Base-by-base conservation (phyloP, 78 protist genomes). In the Monocercomonoides exilis region DNA sequence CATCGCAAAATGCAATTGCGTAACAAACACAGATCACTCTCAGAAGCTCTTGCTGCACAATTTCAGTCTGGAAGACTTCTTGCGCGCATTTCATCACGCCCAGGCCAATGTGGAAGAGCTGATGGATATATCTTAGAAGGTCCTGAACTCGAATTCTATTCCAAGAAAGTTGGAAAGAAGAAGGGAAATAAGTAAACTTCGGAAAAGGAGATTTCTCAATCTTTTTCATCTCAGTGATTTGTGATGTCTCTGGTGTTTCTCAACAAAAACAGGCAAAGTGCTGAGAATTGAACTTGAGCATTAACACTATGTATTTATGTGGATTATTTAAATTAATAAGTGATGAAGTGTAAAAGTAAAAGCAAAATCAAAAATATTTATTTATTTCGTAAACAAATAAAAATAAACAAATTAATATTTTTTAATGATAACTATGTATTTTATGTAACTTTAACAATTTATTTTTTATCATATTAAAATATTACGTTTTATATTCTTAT, bases 71-170 rank as follows among this genome's bases (percentile, higher is more conserved):
- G 99, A 44, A 96, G 97, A 38, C 90, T 98, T 79, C 89, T 89
- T 91, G 99, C 98, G 46, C 0, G 87, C 87, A 91, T 97, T 94
- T 82, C 99, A 6, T 86, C 93, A 3, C 87, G 93, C 36, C 98
- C 98, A 36, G 98, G 98, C 54, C 99, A 97, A 93, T 84, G 91
- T 81, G 99, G 99, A 44, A 95, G 97, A 64, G 86, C 92, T 88
- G 99, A 97, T 90, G 99, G 99, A 77, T 95, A 95, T 96, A 85
- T 98, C 91, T 97, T 98, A 41, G 99, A 98, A 90, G 99, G 99
- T 63, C 92, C 94, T 46, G 99, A 98, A 93, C 94, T 98, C 41
- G 96, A 93, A 77, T 97, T 97, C 98, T 98, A 98, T 95, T 46
- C 80, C 85, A 87, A 89, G 88, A 96, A 95, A 93, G 81, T 97